These are phyloP conservation scores for Penicillium crystallinum DNA, from an alignment of 495 filamentous ascomycete genomes.

Conservation along the genomic window DNA sequence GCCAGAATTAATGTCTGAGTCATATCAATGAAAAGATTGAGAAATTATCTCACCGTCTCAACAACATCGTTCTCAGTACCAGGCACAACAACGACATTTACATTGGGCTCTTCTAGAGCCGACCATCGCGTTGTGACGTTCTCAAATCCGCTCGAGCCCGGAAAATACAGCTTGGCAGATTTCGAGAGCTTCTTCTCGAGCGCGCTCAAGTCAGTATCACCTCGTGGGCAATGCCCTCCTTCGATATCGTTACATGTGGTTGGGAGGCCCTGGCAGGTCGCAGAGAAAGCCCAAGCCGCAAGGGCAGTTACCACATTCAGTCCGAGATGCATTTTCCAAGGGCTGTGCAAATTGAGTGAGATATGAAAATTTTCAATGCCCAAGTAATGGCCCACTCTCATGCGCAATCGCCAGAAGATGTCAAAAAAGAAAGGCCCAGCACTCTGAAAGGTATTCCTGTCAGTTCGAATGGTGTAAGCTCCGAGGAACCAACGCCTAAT, in stretches of 20 bases:
- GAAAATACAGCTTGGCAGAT: slow-evolving; percentile 40
- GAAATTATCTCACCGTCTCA: slow-evolving; percentile 33
- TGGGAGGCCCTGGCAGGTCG: not conserved
- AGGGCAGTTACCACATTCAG: slow-evolving; percentile 12
- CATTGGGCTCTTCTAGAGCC: slow-evolving; percentile 30
- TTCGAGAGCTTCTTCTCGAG: slow-evolving; percentile 34
- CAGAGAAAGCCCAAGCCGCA: slow-evolving; percentile 16
- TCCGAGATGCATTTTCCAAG: not conserved
- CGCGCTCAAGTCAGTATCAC: slow-evolving; percentile 7
- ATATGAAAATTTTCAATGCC: not conserved
- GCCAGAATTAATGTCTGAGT: slow-evolving; percentile 1
- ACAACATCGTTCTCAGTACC: slow-evolving; percentile 48
- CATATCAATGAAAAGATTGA: no score
- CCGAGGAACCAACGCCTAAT: not conserved
- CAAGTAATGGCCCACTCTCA: not conserved
- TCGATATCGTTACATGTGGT: not conserved
- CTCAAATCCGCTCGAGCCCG: slow-evolving; percentile 36
- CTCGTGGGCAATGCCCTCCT: slow-evolving; percentile 1
- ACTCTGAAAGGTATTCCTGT: not conserved
- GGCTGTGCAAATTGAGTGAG: not conserved
- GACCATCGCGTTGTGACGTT: slow-evolving; percentile 43
- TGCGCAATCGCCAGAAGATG: not conserved
- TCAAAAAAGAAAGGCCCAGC: not conserved
- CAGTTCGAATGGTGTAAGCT: not conserved
- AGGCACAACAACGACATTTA: slow-evolving; percentile 45